Conservation (phyloP, 208 protist species). For the Angomonas ambiguus region DNA sequence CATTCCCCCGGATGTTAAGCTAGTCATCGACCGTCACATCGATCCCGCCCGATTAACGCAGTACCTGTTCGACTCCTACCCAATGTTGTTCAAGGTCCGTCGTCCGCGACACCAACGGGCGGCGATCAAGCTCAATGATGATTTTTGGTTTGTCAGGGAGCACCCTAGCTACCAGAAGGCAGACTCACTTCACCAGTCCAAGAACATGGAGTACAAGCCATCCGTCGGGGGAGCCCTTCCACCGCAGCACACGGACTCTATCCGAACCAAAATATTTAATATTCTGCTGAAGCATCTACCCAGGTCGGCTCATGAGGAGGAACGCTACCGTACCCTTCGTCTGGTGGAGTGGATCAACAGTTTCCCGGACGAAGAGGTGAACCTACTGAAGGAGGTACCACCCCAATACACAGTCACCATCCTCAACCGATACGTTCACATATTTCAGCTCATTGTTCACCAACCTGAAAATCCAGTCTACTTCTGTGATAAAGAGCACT, state of each 20-base stretch:
- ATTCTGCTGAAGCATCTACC: conserved; percentile 70
- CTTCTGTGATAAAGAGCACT: conserved; percentile 16
- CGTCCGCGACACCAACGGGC: conserved; percentile 30
- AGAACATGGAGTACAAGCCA: conserved; percentile 48
- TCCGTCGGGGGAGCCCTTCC: conserved; percentile 34
- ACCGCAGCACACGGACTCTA: conserved; percentile 8
- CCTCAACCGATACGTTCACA: conserved; percentile 40
- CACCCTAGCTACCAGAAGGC: conserved; percentile 65
- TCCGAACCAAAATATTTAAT: conserved; percentile 15
- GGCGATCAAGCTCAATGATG: conserved; percentile 63
- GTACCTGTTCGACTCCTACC: conserved; percentile 51
- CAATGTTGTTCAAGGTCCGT: conserved; percentile 71
- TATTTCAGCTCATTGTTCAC: conserved; percentile 72
- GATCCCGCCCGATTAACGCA: conserved; percentile 12
- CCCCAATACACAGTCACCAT: conserved; percentile 40
- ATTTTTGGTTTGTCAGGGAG: conserved; percentile 68
- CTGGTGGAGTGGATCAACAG: conserved; percentile 71
- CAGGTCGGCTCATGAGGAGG: conserved; percentile 27
- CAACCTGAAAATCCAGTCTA: conserved; percentile 44
- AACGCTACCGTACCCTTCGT: conserved; percentile 14
- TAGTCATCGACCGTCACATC: conserved; percentile 28
- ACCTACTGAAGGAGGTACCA: conserved; percentile 46
- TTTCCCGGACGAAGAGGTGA: conserved; percentile 53
- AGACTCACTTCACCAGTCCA: conserved; percentile 28
- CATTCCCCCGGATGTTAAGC: conserved; percentile 37